Evolutionary conservation across 768 basidiomycete species (phyloP), one percentile per base, ranked within the genome.

Genomic region (Suillus placidus): DNA sequence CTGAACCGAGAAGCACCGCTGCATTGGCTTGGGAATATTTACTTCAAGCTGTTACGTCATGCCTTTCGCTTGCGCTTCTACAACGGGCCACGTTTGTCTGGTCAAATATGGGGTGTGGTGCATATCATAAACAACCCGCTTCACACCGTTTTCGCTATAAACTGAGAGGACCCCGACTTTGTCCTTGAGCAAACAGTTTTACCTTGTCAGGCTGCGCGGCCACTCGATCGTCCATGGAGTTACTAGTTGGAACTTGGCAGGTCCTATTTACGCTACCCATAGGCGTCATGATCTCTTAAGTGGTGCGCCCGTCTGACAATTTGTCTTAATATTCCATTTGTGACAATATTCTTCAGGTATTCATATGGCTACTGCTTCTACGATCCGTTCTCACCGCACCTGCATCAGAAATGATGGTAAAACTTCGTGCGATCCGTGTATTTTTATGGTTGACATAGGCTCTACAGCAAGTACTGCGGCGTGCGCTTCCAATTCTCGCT

Each of bases 381-480:
- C 54, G 54, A 55, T 55, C 54, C 54, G 54, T 55, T 55, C 54
- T 55, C 54, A 55, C 54, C 54, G 54, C 54, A 55, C 10, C 34
- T 35, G 26, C 34, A 34, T 55, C 54, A 55, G 20, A 35, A 35
- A 55, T 54, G 52, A 32, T 54, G 52, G 52, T 20, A 54, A 20
- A 54, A 32, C 9, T 54, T 10, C 18, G 35, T 16, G 51, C 51
- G 26, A 30, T 52, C 20, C 20, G 35, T 55, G 34, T 55, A 54
- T 54, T 54, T 52, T 34, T 55, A 55, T 55, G 54, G 54, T 55
- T 35, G 12, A 34, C 6, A 35, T 35, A 35, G 34, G 54, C 54
- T 55, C 35, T 34, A 55, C 20, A 35, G 54, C 54, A 23, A 14
- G 23, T 26, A 35, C 54, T 35, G 32, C n/a, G n/a, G n/a, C n/a